These are phyloP conservation scores for Cordyceps tenuipes DNA, from an alignment of 2,329 filamentous ascomycete species.

Conservation along the genomic window DNA sequence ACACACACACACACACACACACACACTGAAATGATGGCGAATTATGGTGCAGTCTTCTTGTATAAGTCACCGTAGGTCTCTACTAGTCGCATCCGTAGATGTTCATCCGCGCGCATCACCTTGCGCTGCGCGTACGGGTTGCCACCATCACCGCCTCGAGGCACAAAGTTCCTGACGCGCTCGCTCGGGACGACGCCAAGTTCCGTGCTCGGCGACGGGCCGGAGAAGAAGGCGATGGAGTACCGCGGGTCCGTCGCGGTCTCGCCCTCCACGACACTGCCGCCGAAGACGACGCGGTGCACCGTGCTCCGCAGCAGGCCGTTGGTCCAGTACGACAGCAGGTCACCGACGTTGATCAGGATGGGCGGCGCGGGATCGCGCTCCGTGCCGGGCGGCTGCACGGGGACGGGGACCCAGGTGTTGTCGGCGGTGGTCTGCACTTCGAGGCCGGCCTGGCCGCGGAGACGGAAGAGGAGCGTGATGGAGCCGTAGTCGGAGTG, in stretches of 20 bases:
- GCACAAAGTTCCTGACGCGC: slow-evolving; percentile 37
- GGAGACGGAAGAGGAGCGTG: slow-evolving; percentile 75
- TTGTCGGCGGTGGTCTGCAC: slow-evolving; percentile 50
- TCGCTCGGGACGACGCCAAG: slow-evolving; percentile 54
- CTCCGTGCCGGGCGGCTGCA: slow-evolving; percentile 53
- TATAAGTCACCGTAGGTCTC: slow-evolving; percentile 53
- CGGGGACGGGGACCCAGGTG: slow-evolving; percentile 56
- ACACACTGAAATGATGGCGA: background rate
- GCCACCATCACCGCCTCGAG: slow-evolving; percentile 19
- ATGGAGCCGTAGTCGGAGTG: slow-evolving; percentile 79
- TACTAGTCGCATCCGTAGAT: slow-evolving; percentile 51
- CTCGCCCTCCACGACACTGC: slow-evolving; percentile 34
- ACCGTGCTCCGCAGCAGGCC: slow-evolving; percentile 81
- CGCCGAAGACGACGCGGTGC: slow-evolving; percentile 72
- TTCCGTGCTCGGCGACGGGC: slow-evolving; percentile 46
- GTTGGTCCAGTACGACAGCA: slow-evolving; percentile 81
- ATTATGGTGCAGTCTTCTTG: slow-evolving; percentile 23
- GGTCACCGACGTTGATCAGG: slow-evolving; percentile 66
- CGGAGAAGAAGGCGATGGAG: slow-evolving; percentile 62
- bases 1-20: background rate
- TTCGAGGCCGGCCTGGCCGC: slow-evolving; percentile 79
- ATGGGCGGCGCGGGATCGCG: slow-evolving; percentile 59
- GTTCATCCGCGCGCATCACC: slow-evolving; percentile 55
- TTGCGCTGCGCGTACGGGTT: slow-evolving; percentile 45
- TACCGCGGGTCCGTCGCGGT: slow-evolving; percentile 46